Base-by-base conservation (phyloP, 306 rosid species). In the Myrica gale region DNA sequence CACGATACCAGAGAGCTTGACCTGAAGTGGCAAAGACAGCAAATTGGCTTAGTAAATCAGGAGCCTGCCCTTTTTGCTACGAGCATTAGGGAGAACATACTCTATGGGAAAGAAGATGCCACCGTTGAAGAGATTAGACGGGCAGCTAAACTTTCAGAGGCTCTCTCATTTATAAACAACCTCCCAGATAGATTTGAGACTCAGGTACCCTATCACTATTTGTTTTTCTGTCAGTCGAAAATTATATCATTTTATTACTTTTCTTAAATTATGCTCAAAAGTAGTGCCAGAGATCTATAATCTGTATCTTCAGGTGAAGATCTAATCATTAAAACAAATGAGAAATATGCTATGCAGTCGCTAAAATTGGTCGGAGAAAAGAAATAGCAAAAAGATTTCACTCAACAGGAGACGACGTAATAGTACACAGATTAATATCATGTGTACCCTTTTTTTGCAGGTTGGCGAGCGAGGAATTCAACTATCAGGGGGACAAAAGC, bases 381-480 rank as follows among this genome's bases (percentile, higher is more conserved):
- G 3, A 32, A 32, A 32, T 32, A 32, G 37, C 37, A 32, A 32
- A 32, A 0, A 32, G 37, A 32, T 32, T 32, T 32, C 37, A 32
- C 37, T 32, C 37, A 32, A 32, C 37, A 32, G 37, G 37, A 0
- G 37, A 32, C 37, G 37, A 32, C 37, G 37, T 32, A n/a, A n/a
- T n/a, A 32, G 37, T 32, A 32, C 37, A 32, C 37, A 2, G 37
- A 32, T 32, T 32, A 32, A 32, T 32, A 32, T 32, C 37, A 32
- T 2, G 37, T 32, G 3, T 32, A 3, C 37, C 37, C 13, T 9
- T 68, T 15, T 73, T 82, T 74, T 79, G 32, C 72, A 94, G 98
- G 98, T 95, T 83, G 98, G 98, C 21, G 98, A 95, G 83, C 92
- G 98, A 83, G 98, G 98, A 52, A 90, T 95, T 82, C 98, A 95